These are phyloP conservation scores for Torulaspora maleeae DNA, from an alignment of 805 yeast genomes.

Conservation along the genomic window DNA sequence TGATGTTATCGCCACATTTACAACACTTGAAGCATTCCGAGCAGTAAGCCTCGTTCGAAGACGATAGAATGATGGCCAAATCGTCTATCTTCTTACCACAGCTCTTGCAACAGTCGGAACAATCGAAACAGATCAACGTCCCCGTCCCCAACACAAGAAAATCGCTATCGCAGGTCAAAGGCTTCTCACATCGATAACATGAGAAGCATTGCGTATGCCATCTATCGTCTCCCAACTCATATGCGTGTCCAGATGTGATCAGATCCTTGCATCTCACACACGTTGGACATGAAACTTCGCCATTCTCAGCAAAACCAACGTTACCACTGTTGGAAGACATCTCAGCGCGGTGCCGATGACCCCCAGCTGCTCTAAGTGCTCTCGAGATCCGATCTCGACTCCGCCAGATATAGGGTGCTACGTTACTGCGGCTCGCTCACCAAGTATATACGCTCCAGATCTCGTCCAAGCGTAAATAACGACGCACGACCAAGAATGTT, in stretches of 20 bases:
- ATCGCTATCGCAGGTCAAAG: slow-evolving; percentile 81
- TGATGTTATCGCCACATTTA: slow-evolving; percentile 79
- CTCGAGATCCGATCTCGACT: background rate
- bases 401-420: background rate
- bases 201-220: slow-evolving; percentile 95
- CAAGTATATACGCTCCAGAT: background rate
- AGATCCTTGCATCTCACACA: slow-evolving; percentile 46
- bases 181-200: slow-evolving; percentile 77
- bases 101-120: slow-evolving; percentile 84
- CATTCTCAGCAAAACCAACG: background rate
- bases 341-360: background rate
- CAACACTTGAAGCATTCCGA: slow-evolving; percentile 85
- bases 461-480: slow-evolving; percentile 3
- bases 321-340: background rate
- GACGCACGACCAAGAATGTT: slow-evolving; percentile 5
- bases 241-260: slow-evolving; percentile 88
- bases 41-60: slow-evolving; percentile 95
- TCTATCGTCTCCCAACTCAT: slow-evolving; percentile 87
- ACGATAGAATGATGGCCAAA: slow-evolving; percentile 73
- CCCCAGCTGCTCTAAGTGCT: background rate
- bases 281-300: slow-evolving; percentile 18
- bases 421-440: background rate
- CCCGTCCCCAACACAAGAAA: slow-evolving; percentile 92
- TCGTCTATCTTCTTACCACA: slow-evolving; percentile 88
- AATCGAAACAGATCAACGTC: slow-evolving; percentile 78